A percentile compares a stretch with the other conserved stretches of the same genome.
These are phyloP conservation scores for Starmerella etchellsii DNA, from an alignment of 805 yeast species.

Conservation along the genomic window DNA sequence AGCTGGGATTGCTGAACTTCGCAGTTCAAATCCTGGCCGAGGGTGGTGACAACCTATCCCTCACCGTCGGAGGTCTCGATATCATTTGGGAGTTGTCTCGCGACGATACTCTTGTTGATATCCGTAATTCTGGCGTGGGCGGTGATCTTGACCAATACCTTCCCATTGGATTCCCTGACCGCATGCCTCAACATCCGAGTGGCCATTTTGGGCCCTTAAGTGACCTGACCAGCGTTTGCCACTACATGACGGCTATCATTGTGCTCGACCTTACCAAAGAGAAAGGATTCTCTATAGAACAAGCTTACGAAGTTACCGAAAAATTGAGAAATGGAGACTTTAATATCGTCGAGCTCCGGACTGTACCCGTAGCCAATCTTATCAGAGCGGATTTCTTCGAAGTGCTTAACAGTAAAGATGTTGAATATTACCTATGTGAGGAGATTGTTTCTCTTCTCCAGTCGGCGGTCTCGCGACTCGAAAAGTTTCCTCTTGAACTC, in stretches of 20 bases:
- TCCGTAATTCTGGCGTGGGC: background rate
- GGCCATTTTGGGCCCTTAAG: background rate
- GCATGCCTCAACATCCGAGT: background rate
- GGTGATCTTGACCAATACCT: background rate
- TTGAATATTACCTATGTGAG: conserved; percentile 1
- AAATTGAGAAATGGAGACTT: background rate
- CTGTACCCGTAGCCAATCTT: conserved; percentile 8
- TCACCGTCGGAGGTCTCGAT: conserved; percentile 17
- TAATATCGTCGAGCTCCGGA: background rate
- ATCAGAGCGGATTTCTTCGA: conserved; percentile 7
- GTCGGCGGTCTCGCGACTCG: conserved; percentile 7
- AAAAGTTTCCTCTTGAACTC: conserved; percentile 7
- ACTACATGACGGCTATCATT: background rate
- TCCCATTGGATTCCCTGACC: too few species aligned
- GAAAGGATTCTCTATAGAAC: background rate
- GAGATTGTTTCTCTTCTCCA: conserved; percentile 6
- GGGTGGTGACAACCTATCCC: conserved; percentile 5
- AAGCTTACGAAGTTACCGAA: background rate
- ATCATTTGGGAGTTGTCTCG: conserved; percentile 10
- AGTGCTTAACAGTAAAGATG: background rate
- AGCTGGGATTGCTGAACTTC: conserved; percentile 10
- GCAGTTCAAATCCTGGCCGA: conserved; percentile 15
- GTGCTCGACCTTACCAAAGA: background rate
- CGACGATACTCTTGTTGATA: background rate
- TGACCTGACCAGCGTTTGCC: background rate